Evolutionary conservation across 768 basidiomycete genomes (phyloP).

Genomic region (Chiua virens): DNA sequence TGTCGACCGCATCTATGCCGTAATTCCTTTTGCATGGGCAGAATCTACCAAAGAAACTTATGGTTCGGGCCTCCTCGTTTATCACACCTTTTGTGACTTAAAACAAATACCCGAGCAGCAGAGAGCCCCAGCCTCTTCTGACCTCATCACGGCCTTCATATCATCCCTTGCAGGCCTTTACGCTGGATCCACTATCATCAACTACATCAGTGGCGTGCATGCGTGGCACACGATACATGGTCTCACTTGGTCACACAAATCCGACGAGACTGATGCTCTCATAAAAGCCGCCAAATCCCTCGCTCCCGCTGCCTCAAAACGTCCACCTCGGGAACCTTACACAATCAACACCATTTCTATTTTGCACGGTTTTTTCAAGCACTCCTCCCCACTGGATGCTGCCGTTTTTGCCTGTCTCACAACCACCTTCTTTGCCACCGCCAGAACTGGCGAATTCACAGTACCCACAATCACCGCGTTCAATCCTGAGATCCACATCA

Average conservation of each 20-base stretch:
- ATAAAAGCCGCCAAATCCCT: constrained; percentile 15
- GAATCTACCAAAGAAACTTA: background rate
- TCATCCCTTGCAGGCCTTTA: background rate
- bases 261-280: constrained; percentile 11
- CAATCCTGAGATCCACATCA: background rate
- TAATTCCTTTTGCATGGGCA: background rate
- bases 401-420: constrained; percentile 40
- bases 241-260: constrained; percentile 11
- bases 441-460: constrained; percentile 23
- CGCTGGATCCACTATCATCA: constrained; percentile 6
- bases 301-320: constrained; percentile 10
- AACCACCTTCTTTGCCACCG: constrained; percentile 37
- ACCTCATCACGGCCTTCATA: constrained; percentile 16
- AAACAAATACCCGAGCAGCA: constrained; percentile 2
- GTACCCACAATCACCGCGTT: background rate
- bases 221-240: constrained; percentile 32
- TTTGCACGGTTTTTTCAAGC: background rate
- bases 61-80: background rate
- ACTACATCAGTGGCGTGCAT: constrained; percentile 14
- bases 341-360: constrained; percentile 4
- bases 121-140: background rate
- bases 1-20: too few relatives aligned
- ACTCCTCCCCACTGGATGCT: constrained; percentile 28
- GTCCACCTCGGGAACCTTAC: constrained; percentile 1
- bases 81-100: constrained; percentile 24